Percentiles rank a stretch among this genome's conserved stretches.
Evolutionary conservation across 768 basidiomycete genomes (phyloP).

Genomic region (Boletus patriciae): DNA sequence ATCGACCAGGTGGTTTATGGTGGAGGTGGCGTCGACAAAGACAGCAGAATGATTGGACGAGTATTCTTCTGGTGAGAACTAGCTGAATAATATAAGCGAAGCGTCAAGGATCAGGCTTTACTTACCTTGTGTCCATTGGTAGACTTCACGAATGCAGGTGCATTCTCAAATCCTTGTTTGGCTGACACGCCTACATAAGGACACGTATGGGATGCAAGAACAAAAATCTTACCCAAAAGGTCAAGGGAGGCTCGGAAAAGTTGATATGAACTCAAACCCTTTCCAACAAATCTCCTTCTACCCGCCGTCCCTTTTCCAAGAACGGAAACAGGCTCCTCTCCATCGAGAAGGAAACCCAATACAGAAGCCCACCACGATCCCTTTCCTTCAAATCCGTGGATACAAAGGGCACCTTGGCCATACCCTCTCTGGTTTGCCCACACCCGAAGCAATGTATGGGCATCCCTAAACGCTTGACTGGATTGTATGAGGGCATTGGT

Average conservation of each 20-base stretch:
- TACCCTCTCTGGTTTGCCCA: slow-evolving; percentile 92
- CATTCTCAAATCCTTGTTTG: slow-evolving; percentile 62
- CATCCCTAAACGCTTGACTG: slow-evolving; percentile 65
- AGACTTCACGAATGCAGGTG: slow-evolving; percentile 59
- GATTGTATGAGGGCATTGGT: slow-evolving; percentile 52
- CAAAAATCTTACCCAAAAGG: slow-evolving; percentile 62
- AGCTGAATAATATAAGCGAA: too few relatives aligned
- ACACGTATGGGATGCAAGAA: background rate
- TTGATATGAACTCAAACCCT: slow-evolving; percentile 87
- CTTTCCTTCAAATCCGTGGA: slow-evolving; percentile 67
- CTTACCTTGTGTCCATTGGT: slow-evolving; percentile 55
- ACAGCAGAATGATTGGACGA: slow-evolving; percentile 48
- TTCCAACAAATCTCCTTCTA: slow-evolving; percentile 63
- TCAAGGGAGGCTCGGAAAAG: slow-evolving; percentile 83
- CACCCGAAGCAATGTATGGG: slow-evolving; percentile 74
- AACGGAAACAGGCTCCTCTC: slow-evolving; percentile 53
- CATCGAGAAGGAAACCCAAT: slow-evolving; percentile 59
- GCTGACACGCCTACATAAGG: slow-evolving; percentile 44
- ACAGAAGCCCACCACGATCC: slow-evolving; percentile 71
- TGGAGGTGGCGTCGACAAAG: slow-evolving; percentile 78
- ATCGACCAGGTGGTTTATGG: slow-evolving; percentile 72
- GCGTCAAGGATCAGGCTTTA: background rate
- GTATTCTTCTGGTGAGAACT: slow-evolving; percentile 67
- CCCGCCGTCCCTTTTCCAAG: slow-evolving; percentile 22
- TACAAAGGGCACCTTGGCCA: slow-evolving; percentile 55